Evolutionary conservation across 2,329 filamentous ascomycete genomes (phyloP).

Genomic region (Ophiocordyceps unilateralis): DNA sequence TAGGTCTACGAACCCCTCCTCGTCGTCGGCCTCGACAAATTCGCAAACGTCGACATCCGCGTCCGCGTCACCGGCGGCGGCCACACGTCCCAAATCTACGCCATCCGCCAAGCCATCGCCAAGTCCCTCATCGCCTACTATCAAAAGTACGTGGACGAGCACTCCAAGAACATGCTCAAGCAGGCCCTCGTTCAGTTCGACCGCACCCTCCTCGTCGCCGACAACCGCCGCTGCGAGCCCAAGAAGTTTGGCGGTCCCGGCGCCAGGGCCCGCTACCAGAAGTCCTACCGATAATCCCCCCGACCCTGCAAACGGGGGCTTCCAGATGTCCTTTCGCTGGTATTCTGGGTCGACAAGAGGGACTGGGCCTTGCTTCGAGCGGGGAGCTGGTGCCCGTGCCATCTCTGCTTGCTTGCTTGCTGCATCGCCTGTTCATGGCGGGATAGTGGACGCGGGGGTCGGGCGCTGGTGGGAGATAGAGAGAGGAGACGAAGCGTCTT

Average conservation of each 20-base stretch:
- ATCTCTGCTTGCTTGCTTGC: too few species aligned
- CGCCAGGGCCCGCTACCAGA: conserved; percentile 94
- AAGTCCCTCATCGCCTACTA: conserved; percentile 72
- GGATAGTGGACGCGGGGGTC: too few species aligned
- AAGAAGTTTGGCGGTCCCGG: conserved; percentile 95
- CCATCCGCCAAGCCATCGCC: conserved; percentile 96
- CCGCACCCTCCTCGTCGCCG: conserved; percentile 92
- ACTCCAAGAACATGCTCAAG: conserved; percentile 99
- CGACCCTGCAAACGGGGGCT: too few species aligned
- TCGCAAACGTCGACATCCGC: conserved; percentile 90
- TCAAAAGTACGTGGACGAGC: conserved; percentile 99
- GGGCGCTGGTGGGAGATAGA: too few species aligned
- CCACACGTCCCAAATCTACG: conserved; percentile 95
- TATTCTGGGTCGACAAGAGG: too few species aligned
- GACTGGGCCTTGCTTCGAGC: too few species aligned
- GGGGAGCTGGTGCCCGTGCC: too few species aligned
- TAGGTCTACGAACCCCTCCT: conserved; percentile 95
- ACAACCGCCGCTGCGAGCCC: conserved; percentile 97
- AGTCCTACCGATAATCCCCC: conserved; percentile 99
- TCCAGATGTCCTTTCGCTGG: too few species aligned
- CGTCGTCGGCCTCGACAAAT: conserved; percentile 94
- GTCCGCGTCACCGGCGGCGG: conserved; percentile 93
- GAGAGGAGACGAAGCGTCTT: too few species aligned
- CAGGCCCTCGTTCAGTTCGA: conserved; percentile 90
- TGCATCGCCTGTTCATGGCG: too few species aligned